A percentile compares a stretch with the other conserved stretches of the same genome.
These are phyloP conservation scores for Metschnikowia corniflorae DNA, from an alignment of 805 yeast species.

Conservation along the genomic window DNA sequence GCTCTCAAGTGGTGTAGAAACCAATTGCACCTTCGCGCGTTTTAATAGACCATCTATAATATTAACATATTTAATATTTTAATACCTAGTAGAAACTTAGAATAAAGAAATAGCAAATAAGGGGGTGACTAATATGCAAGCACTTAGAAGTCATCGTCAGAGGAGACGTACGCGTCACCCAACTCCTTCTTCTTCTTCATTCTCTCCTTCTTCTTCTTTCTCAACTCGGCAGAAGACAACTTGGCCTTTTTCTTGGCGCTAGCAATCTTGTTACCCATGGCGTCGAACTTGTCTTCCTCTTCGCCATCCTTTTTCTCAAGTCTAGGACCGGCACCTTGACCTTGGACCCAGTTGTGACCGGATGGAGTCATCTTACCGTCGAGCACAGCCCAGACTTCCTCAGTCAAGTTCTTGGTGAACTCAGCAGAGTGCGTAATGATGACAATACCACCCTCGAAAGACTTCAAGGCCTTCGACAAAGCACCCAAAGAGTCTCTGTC, in stretches of 20 bases:
- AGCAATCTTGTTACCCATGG: conserved; percentile 99
- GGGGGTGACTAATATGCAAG: conserved; percentile 6
- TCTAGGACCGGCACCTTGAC: conserved; percentile 99
- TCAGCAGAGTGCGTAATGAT: conserved; percentile 99
- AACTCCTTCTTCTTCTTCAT: conserved; percentile 99
- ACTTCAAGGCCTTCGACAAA: conserved; percentile 96
- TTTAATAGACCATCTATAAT: conserved; percentile 18
- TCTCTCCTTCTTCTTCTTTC: conserved; percentile 99
- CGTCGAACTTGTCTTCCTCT: conserved; percentile 98
- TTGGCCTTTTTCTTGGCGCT: conserved; percentile 94
- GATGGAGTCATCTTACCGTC: conserved; percentile 99
- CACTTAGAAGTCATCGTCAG: conserved; percentile 68
- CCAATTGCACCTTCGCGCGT: too few relatives aligned
- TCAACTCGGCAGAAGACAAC: conserved; percentile 97
- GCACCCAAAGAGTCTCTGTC: conserved; percentile 99
- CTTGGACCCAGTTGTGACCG: conserved; percentile 99
- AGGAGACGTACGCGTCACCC: conserved; percentile 97
- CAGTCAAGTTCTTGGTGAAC: conserved; percentile 98
- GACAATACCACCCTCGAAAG: conserved; percentile 99
- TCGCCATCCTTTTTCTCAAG: conserved; percentile 87
- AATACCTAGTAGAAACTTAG: conserved; percentile 15
- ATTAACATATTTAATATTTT: conserved; percentile 20
- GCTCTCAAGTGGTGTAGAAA: too few relatives aligned
- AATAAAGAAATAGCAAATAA: conserved; percentile 8
- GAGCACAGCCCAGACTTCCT: conserved; percentile 99